Evolutionary conservation across 768 basidiomycete genomes (phyloP).

Genomic region (Phlebiopsis gigantea): DNA sequence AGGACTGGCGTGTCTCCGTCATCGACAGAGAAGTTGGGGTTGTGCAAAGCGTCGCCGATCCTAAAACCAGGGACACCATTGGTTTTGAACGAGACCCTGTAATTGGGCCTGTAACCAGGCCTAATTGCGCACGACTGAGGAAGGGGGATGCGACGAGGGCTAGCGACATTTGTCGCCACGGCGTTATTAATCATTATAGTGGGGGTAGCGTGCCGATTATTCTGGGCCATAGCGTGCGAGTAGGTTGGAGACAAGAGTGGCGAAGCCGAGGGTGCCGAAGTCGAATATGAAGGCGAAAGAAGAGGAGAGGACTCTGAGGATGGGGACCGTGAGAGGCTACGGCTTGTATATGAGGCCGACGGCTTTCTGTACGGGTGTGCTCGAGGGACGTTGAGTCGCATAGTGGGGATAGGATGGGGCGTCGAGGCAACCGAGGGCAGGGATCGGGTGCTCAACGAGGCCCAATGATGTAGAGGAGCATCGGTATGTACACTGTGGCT

Average conservation of each 20-base stretch:
- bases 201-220: not conserved
- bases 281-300: not conserved
- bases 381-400: not conserved
- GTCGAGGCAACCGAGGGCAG: not conserved
- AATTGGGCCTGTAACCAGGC: not conserved
- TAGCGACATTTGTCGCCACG: not conserved
- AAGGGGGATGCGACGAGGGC: not conserved
- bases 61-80: constrained; percentile 1
- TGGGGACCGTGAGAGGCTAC: not conserved
- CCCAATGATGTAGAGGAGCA: not conserved
- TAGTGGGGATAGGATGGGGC: not conserved
- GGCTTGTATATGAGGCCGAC: not conserved
- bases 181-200: not conserved
- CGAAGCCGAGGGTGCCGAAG: not conserved
- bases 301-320: not conserved
- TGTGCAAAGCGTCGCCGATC: not conserved
- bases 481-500: not conserved
- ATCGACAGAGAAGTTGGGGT: not conserved
- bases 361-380: not conserved
- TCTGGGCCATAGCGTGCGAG: not conserved
- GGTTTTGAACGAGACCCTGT: constrained; percentile 1
- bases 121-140: not conserved
- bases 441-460: not conserved
- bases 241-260: not conserved
- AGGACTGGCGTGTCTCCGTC: not conserved